These are phyloP conservation scores for Cystobasidium pallidum DNA, from an alignment of 1,284 basidiomycete species.

Conservation along the genomic window DNA sequence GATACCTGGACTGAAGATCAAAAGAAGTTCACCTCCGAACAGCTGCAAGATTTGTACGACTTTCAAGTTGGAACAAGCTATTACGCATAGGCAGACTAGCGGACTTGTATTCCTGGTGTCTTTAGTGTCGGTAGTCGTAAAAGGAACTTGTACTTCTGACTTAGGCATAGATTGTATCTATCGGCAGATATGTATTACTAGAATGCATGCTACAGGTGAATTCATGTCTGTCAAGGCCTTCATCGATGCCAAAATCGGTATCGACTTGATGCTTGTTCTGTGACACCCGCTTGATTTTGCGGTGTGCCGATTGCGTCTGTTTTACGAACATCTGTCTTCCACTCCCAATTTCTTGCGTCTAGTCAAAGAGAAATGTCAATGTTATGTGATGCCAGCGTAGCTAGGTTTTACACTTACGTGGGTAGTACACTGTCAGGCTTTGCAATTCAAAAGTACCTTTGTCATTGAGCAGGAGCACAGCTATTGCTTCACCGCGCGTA, in stretches of 20 bases:
- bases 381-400: neutral
- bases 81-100: conserved; percentile 63
- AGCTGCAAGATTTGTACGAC: conserved; percentile 79
- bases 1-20: conserved; percentile 93
- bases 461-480: conserved; percentile 36
- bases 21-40: conserved; percentile 84
- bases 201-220: conserved; percentile 12
- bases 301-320: neutral
- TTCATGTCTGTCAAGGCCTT: neutral
- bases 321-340: conserved; percentile 43
- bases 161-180: neutral
- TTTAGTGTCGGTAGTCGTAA: neutral
- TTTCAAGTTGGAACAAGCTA: conserved; percentile 90
- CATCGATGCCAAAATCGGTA: conserved; percentile 40
- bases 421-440: conserved; percentile 40
- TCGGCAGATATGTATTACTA: neutral
- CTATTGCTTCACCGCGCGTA: conserved; percentile 33
- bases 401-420: conserved; percentile 8
- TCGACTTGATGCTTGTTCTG: conserved; percentile 9
- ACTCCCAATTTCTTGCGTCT: conserved; percentile 38
- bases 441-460: conserved; percentile 26
- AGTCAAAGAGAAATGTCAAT: neutral
- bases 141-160: neutral
- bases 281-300: neutral
- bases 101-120: neutral